Percentiles rank a stretch among this genome's conserved stretches.
Evolutionary conservation across 805 yeast genomes (phyloP).

Genomic region (Suhomyces sp.): DNA sequence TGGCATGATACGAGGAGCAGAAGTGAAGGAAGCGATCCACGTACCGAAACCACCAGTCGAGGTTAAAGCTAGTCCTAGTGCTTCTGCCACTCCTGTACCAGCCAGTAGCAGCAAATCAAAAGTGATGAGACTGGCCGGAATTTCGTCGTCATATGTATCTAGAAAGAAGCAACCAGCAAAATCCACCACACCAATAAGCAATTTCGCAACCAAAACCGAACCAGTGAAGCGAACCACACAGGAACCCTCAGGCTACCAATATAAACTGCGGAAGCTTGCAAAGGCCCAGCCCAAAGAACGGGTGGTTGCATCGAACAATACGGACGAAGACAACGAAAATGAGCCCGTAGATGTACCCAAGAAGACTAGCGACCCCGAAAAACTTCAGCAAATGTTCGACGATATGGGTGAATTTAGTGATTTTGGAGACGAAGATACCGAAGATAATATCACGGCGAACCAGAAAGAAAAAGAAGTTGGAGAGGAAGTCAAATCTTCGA

Average conservation of each 20-base stretch:
- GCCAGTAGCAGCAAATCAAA: constrained; percentile 1
- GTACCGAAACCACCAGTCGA: background rate
- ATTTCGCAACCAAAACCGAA: constrained; percentile 19
- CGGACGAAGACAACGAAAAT: constrained; percentile 6
- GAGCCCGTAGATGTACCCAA: constrained; percentile 2
- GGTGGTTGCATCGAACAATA: constrained; percentile 28
- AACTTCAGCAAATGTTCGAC: constrained; percentile 12
- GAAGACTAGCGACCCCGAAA: constrained; percentile 2
- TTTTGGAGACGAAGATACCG: constrained; percentile 8
- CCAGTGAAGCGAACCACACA: background rate
- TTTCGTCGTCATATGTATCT: constrained; percentile 28
- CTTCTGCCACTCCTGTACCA: background rate
- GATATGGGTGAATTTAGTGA: constrained; percentile 14
- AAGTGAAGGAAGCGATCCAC: constrained; percentile 6
- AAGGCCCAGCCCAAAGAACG: constrained; percentile 31
- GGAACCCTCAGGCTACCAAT: constrained; percentile 14
- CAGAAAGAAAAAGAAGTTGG: background rate
- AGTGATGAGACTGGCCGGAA: constrained; percentile 10
- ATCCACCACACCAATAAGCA: constrained; percentile 11
- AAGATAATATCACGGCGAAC: constrained; percentile 3
- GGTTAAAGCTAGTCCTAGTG: background rate
- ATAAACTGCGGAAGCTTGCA: constrained; percentile 37
- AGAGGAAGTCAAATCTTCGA: background rate
- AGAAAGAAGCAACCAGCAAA: constrained; percentile 10
- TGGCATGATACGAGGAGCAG: constrained; percentile 37